Percentiles rank a stretch among this genome's conserved stretches.
phyloP scores from a whole-genome alignment of 768 basidiomycete species.

The Phylloporus sp. region DNA sequence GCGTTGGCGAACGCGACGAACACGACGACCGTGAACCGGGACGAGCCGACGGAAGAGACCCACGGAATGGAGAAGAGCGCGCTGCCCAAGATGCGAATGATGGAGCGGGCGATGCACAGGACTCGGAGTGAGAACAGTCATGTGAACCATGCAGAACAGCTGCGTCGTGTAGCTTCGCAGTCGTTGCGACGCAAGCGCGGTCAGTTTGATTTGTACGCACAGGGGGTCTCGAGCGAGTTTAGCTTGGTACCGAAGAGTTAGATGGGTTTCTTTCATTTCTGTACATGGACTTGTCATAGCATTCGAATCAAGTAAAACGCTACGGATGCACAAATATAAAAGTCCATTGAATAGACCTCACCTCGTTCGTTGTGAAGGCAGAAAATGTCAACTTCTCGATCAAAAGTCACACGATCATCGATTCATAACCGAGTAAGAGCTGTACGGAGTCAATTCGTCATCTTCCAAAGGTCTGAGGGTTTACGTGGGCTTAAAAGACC shows the following conservation, averaged over 20 bases:
- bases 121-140: slow-evolving; percentile 11
- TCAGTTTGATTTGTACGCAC: slow-evolving; percentile 15
- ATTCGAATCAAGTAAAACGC: no score
- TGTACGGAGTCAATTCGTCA: no score
- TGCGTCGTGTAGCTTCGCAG: not conserved
- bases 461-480: no score
- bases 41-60: not conserved
- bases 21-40: not conserved
- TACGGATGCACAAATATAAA: no score
- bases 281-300: no score
- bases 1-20: slow-evolving; percentile 18
- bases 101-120: not conserved
- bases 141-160: not conserved
- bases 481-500: no score
- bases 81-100: not conserved
- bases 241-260: slow-evolving; percentile 9
- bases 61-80: not conserved
- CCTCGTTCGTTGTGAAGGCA: no score
- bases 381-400: no score
- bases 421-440: no score
- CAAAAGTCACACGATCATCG: no score
- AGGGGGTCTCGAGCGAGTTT: slow-evolving; percentile 10
- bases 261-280: no score
- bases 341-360: no score
- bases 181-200: slow-evolving; percentile 8